Conservation (phyloP, 768 basidiomycete genomes). For the Leccinum rimulosum region DNA sequence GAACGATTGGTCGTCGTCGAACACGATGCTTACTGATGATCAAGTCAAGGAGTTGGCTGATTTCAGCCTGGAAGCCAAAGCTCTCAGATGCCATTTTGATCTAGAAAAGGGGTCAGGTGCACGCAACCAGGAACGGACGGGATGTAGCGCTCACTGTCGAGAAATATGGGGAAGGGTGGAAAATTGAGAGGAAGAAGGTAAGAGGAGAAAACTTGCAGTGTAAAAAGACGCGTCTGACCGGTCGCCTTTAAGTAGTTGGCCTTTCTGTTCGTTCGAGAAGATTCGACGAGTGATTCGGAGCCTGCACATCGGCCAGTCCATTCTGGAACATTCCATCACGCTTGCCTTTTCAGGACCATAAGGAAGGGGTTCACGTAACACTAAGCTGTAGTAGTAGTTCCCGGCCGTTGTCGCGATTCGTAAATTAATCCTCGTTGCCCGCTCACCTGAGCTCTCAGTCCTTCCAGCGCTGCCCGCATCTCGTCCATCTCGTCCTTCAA, state of each 20-base stretch:
- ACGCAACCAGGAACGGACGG: neutral
- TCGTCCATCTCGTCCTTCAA: slow-evolving; percentile 60
- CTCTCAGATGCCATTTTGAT: slow-evolving; percentile 72
- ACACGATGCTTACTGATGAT: slow-evolving; percentile 80
- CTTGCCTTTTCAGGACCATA: slow-evolving; percentile 26
- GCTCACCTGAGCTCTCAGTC: slow-evolving; percentile 55
- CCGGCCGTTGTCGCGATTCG: slow-evolving; percentile 46
- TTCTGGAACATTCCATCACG: slow-evolving; percentile 38
- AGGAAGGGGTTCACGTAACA: neutral
- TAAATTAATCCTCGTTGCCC: slow-evolving; percentile 45
- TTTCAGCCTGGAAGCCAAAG: slow-evolving; percentile 99
- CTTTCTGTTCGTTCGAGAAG: slow-evolving; percentile 40
- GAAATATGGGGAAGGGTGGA: slow-evolving; percentile 3
- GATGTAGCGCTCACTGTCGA: slow-evolving; percentile 15
- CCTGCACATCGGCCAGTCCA: slow-evolving; percentile 11
- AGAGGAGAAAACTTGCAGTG: slow-evolving; percentile 4
- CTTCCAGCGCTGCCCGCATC: slow-evolving; percentile 67
- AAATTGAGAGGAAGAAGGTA: slow-evolving; percentile 12
- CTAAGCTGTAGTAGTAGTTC: slow-evolving; percentile 4
- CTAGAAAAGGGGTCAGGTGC: slow-evolving; percentile 17
- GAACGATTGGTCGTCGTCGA: neutral
- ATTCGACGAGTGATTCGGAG: slow-evolving; percentile 33
- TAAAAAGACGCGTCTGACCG: slow-evolving; percentile 17
- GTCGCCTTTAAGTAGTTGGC: slow-evolving; percentile 37
- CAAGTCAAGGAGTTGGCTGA: slow-evolving; percentile 96